These are phyloP conservation scores for Trichocladium antarcticum DNA, from an alignment of 495 filamentous ascomycete species.

Conservation along the genomic window DNA sequence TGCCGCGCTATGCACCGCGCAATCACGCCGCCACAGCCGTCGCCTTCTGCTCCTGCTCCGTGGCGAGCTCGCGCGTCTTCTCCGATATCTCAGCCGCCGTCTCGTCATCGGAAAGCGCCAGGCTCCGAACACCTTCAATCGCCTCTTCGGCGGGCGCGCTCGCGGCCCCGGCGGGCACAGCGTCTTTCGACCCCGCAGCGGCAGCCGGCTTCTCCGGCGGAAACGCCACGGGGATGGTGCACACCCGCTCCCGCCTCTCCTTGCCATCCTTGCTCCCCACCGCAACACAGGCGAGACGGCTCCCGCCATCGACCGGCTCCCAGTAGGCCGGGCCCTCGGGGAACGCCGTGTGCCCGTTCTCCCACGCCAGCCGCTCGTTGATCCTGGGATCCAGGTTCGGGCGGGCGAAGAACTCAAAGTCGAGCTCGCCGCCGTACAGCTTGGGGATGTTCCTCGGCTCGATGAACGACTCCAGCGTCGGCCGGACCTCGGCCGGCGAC, in stretches of 20 bases:
- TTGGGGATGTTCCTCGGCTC: constrained; percentile 70
- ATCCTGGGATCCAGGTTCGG: constrained; percentile 56
- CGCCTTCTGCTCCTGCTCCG: constrained; percentile 5
- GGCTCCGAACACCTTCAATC: constrained; percentile 11
- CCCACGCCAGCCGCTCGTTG: constrained; percentile 39
- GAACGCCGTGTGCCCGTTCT: constrained; percentile 36
- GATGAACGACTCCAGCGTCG: constrained; percentile 68
- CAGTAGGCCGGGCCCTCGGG: constrained; percentile 42
- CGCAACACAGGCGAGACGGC: constrained; percentile 34
- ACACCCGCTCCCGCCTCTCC: constrained; percentile 32
- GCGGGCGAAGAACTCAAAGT: constrained; percentile 65
- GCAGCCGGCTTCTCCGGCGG: constrained; percentile 2
- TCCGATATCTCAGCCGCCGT: constrained; percentile 14
- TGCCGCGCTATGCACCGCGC: too few relatives aligned
- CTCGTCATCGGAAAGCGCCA: constrained; percentile 10
- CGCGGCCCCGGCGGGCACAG: constrained; percentile 3
- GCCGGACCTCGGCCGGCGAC: constrained; percentile 51
- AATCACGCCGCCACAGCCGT: not conserved
- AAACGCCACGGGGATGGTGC: constrained; percentile 33
- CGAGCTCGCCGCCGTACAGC: constrained; percentile 71
- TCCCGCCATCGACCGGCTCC: constrained; percentile 31
- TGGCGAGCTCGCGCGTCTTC: constrained; percentile 10
- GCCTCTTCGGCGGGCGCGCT: not conserved
- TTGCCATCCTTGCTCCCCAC: constrained; percentile 31
- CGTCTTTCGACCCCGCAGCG: constrained; percentile 5